Evolutionary conservation across 192 early-diverging fungal genomes (phyloP).

Genomic region (Spizellomyces punctatus): DNA sequence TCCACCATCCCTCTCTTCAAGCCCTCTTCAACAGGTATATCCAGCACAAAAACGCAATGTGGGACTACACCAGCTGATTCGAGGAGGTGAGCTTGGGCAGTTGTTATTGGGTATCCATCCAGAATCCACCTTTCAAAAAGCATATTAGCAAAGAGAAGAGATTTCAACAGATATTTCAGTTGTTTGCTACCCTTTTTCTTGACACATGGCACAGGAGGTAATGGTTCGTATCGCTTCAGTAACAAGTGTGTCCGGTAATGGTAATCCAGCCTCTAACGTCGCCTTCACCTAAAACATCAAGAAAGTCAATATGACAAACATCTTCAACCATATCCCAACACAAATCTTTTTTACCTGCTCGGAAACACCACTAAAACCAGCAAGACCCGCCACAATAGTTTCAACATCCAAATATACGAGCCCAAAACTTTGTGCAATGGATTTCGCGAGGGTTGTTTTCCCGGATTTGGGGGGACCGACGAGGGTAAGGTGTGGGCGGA

Average conservation of each 20-base stretch:
- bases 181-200: constrained; percentile 39
- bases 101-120: constrained; percentile 55
- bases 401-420: constrained; percentile 47
- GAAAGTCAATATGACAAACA: background rate
- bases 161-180: background rate
- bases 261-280: constrained; percentile 35
- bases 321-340: background rate
- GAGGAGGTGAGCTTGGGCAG: constrained; percentile 42
- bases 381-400: constrained; percentile 41
- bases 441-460: constrained; percentile 41
- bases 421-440: constrained; percentile 39
- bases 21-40: constrained; percentile 30
- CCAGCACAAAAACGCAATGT: constrained; percentile 46
- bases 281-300: constrained; percentile 24
- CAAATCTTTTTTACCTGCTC: constrained; percentile 13
- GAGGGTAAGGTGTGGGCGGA: constrained; percentile 45
- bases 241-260: constrained; percentile 37
- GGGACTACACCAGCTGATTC: constrained; percentile 49
- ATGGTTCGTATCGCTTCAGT: constrained; percentile 42
- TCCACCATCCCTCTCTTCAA: constrained; percentile 14
- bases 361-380: constrained; percentile 27
- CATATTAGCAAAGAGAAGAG: constrained; percentile 14
- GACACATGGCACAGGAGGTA: constrained; percentile 42
- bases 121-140: constrained; percentile 47
- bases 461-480: constrained; percentile 51